Conservation (phyloP, 768 basidiomycete species). For the Clavaria fumosa region DNA sequence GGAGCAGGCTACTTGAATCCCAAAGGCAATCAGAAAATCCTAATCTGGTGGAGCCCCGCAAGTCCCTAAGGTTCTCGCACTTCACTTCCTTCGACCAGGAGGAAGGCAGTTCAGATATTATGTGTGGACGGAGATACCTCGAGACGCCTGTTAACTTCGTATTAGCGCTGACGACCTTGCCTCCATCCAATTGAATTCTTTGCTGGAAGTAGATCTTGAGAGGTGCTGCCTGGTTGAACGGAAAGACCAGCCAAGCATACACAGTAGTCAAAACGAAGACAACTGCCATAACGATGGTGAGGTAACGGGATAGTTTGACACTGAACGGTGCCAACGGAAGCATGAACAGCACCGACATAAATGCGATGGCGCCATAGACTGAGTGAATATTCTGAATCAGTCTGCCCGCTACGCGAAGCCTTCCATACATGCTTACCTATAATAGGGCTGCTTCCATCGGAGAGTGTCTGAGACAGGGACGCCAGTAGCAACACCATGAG, state of each 20-base stretch:
- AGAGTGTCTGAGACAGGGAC: conserved; percentile 39
- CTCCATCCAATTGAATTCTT: conserved; percentile 28
- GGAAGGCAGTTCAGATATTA: conserved; percentile 40
- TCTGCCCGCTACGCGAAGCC: conserved; percentile 1
- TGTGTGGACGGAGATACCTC: conserved; percentile 25
- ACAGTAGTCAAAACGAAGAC: conserved; percentile 29
- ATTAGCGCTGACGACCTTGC: conserved; percentile 14
- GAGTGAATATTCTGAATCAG: conserved; percentile 1
- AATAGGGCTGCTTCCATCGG: conserved; percentile 40
- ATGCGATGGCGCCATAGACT: conserved; percentile 37
- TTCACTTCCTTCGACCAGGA: conserved; percentile 21
- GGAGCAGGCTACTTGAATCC: conserved; percentile 25
- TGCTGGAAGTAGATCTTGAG: conserved; percentile 65
- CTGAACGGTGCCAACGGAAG: conserved; percentile 53
- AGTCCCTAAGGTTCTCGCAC: conserved; percentile 15
- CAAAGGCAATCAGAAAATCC: conserved; percentile 36
- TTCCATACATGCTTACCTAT: conserved; percentile 25
- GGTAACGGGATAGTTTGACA: conserved; percentile 26
- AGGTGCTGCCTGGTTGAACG: conserved; percentile 45
- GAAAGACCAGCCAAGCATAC: conserved; percentile 34
- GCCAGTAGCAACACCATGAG: conserved; percentile 30
- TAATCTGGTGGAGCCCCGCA: no score
- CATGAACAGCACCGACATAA: conserved; percentile 34
- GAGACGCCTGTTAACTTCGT: conserved; percentile 27
- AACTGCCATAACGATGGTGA: conserved; percentile 19